Conservation (phyloP, 768 basidiomycete genomes). For the Boletus tomentosulus region DNA sequence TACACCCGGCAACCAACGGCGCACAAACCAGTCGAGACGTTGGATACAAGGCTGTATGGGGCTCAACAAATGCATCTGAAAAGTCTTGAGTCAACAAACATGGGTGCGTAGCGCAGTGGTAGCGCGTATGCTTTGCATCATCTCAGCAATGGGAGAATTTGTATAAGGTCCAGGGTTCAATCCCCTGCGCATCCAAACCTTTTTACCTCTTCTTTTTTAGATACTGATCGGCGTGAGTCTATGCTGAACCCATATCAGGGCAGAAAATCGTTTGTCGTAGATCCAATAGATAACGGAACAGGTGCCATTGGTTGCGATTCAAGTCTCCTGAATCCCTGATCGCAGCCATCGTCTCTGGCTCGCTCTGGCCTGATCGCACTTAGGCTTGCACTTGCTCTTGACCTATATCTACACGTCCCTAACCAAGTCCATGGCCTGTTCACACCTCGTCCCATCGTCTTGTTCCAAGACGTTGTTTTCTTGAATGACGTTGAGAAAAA, state of each 20-base stretch:
- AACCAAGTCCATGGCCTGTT: too few species aligned
- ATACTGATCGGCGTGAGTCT: too few species aligned
- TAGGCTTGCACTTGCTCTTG: background rate
- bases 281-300: too few species aligned
- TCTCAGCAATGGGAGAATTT: slow-evolving; percentile 15
- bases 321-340: too few species aligned
- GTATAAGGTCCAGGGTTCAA: slow-evolving; percentile 44
- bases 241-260: too few species aligned
- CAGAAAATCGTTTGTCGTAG: too few species aligned
- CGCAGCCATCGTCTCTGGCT: too few species aligned
- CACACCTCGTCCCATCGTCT: slow-evolving; percentile 18
- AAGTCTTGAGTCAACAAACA: background rate
- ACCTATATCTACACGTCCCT: background rate
- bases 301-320: too few species aligned
- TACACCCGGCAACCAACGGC: too few species aligned
- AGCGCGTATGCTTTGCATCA: slow-evolving; percentile 42
- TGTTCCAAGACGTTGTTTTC: slow-evolving; percentile 57
- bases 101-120: slow-evolving; percentile 34
- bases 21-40: too few species aligned
- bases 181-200: slow-evolving; percentile 38
- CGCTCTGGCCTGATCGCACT: background rate
- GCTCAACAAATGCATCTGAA: background rate
- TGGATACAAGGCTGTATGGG: background rate
- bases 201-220: slow-evolving; percentile 3
- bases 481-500: slow-evolving; percentile 67